A percentile compares a stretch with the other conserved stretches of the same genome.
phyloP scores from a whole-genome alignment of 306 rosid genomes.

The Cucurbita argyrosperma region DNA sequence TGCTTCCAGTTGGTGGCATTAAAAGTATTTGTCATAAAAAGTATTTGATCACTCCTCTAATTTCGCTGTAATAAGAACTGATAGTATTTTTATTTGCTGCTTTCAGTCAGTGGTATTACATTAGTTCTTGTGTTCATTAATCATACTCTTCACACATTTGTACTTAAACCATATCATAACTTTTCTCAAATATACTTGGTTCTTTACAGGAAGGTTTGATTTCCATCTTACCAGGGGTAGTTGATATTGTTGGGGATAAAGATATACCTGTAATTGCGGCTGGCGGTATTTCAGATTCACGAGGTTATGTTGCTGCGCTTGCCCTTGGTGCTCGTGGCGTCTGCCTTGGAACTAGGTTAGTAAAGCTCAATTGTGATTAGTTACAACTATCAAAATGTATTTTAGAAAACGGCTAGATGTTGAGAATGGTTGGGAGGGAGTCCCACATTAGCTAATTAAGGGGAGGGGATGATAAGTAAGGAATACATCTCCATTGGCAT shows the following conservation, averaged over 20 bases:
- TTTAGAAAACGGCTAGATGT: neutral
- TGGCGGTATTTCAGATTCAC: slow-evolving; percentile 61
- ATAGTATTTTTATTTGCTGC: neutral
- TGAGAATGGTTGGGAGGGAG: no score
- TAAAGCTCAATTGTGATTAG: neutral
- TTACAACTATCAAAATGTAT: neutral
- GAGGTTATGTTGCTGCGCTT: slow-evolving; percentile 80
- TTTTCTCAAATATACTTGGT: neutral
- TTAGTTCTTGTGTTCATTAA: neutral
- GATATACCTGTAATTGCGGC: slow-evolving; percentile 72
- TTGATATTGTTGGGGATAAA: slow-evolving; percentile 51
- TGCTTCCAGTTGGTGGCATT: neutral
- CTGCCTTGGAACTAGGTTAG: slow-evolving; percentile 71
- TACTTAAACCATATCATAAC: neutral
- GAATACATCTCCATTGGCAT: no score
- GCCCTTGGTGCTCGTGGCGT: slow-evolving; percentile 83
- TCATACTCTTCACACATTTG: neutral
- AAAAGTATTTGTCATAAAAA: neutral
- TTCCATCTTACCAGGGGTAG: slow-evolving; percentile 63
- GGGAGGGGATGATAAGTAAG: no score
- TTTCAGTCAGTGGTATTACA: neutral
- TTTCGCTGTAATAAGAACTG: neutral
- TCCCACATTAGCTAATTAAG: no score
- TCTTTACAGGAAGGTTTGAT: slow-evolving; percentile 50
- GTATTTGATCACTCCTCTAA: neutral